A percentile compares a stretch with the other conserved stretches of the same genome.
phyloP scores from a whole-genome alignment of 768 basidiomycete species.

The Punctularia strigosozonata region DNA sequence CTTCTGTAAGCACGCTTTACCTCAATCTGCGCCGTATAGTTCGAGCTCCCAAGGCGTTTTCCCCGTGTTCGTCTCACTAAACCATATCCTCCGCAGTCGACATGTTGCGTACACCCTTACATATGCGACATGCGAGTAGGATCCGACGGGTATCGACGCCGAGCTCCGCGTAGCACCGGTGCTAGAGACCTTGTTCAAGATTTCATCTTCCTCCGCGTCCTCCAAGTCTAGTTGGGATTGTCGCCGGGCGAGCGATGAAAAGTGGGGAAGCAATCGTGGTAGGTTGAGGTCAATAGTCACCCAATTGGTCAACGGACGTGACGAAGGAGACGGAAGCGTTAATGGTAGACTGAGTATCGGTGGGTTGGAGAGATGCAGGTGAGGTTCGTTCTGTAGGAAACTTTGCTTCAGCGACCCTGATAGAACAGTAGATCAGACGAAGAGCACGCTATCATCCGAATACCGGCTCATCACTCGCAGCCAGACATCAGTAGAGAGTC shows the following conservation, averaged over 20 bases:
- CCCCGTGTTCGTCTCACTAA: constrained; percentile 41
- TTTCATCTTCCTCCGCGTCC: constrained; percentile 13
- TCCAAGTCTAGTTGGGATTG: constrained; percentile 8
- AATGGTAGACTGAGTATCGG: constrained; percentile 67
- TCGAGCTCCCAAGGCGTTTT: constrained; percentile 68
- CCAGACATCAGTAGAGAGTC: constrained; percentile 1
- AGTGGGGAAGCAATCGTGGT: constrained; percentile 46
- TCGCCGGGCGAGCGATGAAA: constrained; percentile 33
- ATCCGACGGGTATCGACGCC: constrained; percentile 33
- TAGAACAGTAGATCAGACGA: constrained; percentile 3
- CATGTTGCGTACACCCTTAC: constrained; percentile 72
- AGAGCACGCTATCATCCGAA: not conserved
- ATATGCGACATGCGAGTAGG: constrained; percentile 57
- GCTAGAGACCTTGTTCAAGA: constrained; percentile 7
- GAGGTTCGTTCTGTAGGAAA: constrained; percentile 39
- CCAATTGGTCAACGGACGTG: constrained; percentile 58
- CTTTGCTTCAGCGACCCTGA: constrained; percentile 1
- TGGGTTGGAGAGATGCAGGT: constrained; percentile 29
- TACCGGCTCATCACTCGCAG: constrained; percentile 1
- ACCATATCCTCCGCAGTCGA: constrained; percentile 67
- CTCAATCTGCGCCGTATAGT: constrained; percentile 32
- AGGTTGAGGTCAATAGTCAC: constrained; percentile 52
- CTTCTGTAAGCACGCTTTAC: too few species aligned
- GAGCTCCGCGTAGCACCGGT: constrained; percentile 10
- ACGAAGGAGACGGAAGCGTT: constrained; percentile 43